Percentiles rank a stretch among this genome's conserved stretches.
These are phyloP conservation scores for Xerocomus brunneocitrinus DNA, from an alignment of 768 basidiomycete genomes.

Conservation along the genomic window DNA sequence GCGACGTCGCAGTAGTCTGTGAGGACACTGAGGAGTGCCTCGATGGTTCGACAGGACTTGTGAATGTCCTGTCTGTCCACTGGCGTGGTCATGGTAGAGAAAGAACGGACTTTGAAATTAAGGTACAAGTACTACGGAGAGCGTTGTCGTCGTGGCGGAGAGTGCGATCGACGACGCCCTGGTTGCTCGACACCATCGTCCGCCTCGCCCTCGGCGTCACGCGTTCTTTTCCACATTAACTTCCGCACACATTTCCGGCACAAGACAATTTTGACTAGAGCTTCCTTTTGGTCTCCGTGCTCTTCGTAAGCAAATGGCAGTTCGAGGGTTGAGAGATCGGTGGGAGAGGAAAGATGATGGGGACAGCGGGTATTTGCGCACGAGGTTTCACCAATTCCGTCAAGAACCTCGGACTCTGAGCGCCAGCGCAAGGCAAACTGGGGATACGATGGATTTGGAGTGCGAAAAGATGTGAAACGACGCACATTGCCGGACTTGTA, in stretches of 20 bases:
- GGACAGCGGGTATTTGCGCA: slow-evolving; percentile 86
- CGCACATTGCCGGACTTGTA: slow-evolving; percentile 87
- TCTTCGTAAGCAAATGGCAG: slow-evolving; percentile 89
- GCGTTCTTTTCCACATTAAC: slow-evolving; percentile 78
- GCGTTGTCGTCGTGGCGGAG: no score
- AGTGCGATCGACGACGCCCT: no score
- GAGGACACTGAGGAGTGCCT: slow-evolving; percentile 58
- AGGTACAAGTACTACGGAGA: no score
- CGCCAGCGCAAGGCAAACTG: slow-evolving; percentile 93
- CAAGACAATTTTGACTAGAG: slow-evolving; percentile 87
- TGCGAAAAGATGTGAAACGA: not conserved
- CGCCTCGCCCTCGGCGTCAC: slow-evolving; percentile 34
- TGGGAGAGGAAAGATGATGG: slow-evolving; percentile 23
- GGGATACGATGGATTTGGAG: not conserved
- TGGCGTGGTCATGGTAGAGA: slow-evolving; percentile 21
- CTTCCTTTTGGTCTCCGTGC: slow-evolving; percentile 66
- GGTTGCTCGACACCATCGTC: not conserved
- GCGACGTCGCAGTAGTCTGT: slow-evolving; percentile 75
- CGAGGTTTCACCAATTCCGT: slow-evolving; percentile 78
- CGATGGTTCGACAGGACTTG: slow-evolving; percentile 75
- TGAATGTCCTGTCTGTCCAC: slow-evolving; percentile 70
- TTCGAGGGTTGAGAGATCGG: slow-evolving; percentile 68
- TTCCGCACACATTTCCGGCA: slow-evolving; percentile 78
- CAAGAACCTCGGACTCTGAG: slow-evolving; percentile 85
- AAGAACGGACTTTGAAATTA: slow-evolving; percentile 23